These are phyloP conservation scores for Neurospora tetraspora DNA, from an alignment of 495 filamentous ascomycete genomes.

Conservation along the genomic window DNA sequence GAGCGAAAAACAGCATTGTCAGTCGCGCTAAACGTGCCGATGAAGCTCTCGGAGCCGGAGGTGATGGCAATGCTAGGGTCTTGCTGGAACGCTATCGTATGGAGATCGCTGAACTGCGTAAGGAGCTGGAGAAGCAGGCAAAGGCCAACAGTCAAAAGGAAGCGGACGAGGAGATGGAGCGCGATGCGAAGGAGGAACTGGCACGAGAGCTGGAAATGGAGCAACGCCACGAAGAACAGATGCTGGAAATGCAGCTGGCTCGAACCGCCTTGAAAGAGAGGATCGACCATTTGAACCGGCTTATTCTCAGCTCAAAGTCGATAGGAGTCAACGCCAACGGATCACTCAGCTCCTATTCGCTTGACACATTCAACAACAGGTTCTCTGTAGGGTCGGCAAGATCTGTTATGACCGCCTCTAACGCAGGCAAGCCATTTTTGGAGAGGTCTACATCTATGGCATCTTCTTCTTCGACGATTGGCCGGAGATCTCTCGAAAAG, in stretches of 20 bases:
- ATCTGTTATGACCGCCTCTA: conserved; percentile 67
- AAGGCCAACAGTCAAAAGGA: conserved; percentile 49
- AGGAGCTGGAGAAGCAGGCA: conserved; percentile 71
- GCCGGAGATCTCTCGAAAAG: conserved; percentile 34
- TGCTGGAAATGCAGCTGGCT: conserved; percentile 95
- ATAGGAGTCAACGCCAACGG: conserved; percentile 78
- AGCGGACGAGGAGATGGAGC: conserved; percentile 53
- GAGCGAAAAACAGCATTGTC: conserved; percentile 95
- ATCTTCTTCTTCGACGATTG: conserved; percentile 50
- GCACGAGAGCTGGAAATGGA: conserved; percentile 73
- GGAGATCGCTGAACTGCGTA: conserved; percentile 77
- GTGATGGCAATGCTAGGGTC: conserved; percentile 74
- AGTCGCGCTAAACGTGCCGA: conserved; percentile 95
- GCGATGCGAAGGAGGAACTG: conserved; percentile 50
- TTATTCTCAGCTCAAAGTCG: conserved; percentile 92
- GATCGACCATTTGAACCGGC: conserved; percentile 92
- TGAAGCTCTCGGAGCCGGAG: conserved; percentile 66
- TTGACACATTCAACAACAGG: not conserved
- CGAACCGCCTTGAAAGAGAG: conserved; percentile 92
- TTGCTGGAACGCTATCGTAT: conserved; percentile 88
- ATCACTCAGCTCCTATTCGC: conserved; percentile 52
- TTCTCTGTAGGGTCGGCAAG: conserved; percentile 45
- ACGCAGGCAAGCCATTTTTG: conserved; percentile 43
- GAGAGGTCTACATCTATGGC: conserved; percentile 57
- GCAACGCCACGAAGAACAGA: conserved; percentile 87